These are phyloP conservation scores for Suillus tomentosus DNA, from an alignment of 768 basidiomycete species.

Conservation along the genomic window DNA sequence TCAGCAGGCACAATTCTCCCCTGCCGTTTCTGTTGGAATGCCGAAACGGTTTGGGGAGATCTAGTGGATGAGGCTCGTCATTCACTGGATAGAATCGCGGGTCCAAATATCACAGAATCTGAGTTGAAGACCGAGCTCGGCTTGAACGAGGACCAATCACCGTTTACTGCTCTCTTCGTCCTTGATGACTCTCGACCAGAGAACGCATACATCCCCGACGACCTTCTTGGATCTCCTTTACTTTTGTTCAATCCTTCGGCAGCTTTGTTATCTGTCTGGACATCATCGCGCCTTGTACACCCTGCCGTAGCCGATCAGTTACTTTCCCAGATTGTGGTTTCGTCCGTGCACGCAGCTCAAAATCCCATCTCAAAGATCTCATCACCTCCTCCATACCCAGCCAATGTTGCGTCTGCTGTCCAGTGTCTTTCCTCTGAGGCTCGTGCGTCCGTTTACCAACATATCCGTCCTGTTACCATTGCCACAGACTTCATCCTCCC, in stretches of 20 bases:
- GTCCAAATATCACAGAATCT: neutral
- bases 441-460: constrained; percentile 16
- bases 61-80: constrained; percentile 16
- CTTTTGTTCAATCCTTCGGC: constrained; percentile 15
- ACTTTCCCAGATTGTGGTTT: constrained; percentile 23
- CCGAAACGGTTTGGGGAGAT: constrained; percentile 19
- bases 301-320: constrained; percentile 17
- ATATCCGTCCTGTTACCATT: constrained; percentile 23
- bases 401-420: constrained; percentile 20
- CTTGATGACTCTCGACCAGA: constrained; percentile 9
- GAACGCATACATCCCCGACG: neutral
- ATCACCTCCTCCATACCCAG: constrained; percentile 13
- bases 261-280: constrained; percentile 19
- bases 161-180: constrained; percentile 21
- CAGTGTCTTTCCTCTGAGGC: constrained; percentile 19
- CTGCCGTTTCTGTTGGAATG: constrained; percentile 22
- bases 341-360: constrained; percentile 8
- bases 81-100: constrained; percentile 12
- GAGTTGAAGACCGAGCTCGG: constrained; percentile 4
- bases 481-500: constrained; percentile 28
- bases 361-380: constrained; percentile 16
- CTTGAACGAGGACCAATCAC: constrained; percentile 10
- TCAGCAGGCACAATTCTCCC: constrained; percentile 11
- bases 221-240: constrained; percentile 6
- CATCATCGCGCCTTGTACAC: constrained; percentile 18